These are phyloP conservation scores for Trametes sp. DNA, from an alignment of 1,284 basidiomycete species.

Conservation along the genomic window DNA sequence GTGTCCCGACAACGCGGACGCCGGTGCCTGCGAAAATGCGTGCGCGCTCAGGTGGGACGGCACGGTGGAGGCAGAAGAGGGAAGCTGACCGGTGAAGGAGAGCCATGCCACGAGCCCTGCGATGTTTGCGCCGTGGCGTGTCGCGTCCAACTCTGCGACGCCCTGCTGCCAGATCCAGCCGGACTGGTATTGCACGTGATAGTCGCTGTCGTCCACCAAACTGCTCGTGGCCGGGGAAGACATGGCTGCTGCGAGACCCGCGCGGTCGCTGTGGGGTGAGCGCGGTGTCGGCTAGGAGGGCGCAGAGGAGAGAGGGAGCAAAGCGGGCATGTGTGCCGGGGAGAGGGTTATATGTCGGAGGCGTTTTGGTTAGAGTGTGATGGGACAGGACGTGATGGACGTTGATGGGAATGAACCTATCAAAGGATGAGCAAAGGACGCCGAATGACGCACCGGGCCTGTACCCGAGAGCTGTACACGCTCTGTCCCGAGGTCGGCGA, in stretches of 20 bases:
- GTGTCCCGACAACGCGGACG: slow-evolving; percentile 14
- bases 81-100: slow-evolving; percentile 22
- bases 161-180: slow-evolving; percentile 28
- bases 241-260: neutral
- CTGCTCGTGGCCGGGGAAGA: neutral
- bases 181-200: slow-evolving; percentile 24
- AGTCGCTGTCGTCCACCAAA: slow-evolving; percentile 23
- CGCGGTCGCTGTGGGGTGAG: neutral
- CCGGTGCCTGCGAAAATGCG: neutral
- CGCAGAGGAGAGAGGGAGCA: neutral
- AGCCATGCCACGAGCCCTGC: slow-evolving; percentile 12
- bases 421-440: neutral
- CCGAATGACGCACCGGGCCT: neutral
- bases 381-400: neutral
- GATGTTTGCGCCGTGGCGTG: slow-evolving; percentile 21
- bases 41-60: neutral
- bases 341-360: neutral
- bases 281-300: neutral
- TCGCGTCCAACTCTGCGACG: slow-evolving; percentile 24
- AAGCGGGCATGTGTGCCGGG: neutral
- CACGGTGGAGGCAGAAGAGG: neutral
- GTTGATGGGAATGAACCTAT: neutral
- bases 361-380: neutral
- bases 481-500: too few relatives aligned
- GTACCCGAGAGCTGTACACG: too few relatives aligned